Base-by-base conservation (phyloP, 2,329 filamentous ascomycete species). In the Fusarium piperis region DNA sequence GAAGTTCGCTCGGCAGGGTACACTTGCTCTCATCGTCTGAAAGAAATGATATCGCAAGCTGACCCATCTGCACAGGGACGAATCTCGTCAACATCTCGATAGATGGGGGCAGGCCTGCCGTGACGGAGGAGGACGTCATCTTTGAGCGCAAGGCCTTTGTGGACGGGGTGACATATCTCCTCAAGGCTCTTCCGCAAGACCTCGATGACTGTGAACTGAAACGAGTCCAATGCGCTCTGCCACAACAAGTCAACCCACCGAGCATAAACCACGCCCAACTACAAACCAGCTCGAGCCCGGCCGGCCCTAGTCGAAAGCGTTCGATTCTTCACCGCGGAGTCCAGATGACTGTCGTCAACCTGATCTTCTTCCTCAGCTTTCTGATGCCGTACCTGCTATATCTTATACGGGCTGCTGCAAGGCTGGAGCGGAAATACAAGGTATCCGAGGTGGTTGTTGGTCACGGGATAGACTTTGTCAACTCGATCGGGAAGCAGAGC, bases 361-460 rank as follows among this genome's bases (percentile, higher is more conserved):
- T 90, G 2, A 89, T 93, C 71, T 78, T 93, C 6, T 71, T 91
- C 9, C 63, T 89, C 28, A 88, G 91, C 59, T 84, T 92, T 53
- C 68, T 92, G 16, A 78, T 91, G 12, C 90, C 91, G 2, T 92
- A 91, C 74, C 75, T 90, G 33, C 85, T 88, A 69, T 74, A 86
- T 6, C 78, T 92, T 13, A 72, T 91, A 15, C 83, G 83, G 16
- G 80, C 85, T 16, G 83, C 87, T 16, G 91, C 90, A 68, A 82
- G 85, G 55, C 91, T 91, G 69, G 92, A 94, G 77, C 86, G 90
- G 16, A 86, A 89, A 71, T 88, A 94, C 79, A 88, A 88, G 68
- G 84, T 94, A 66, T 90, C 93, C 90, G 33, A 95, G 82, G 57
- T 94, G 81, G 80, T 95, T 90, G 83, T 95, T 90, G 60, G 92